Evolutionary conservation across 345 rosid species (phyloP).

Genomic region (Hirschfeldia incana): DNA sequence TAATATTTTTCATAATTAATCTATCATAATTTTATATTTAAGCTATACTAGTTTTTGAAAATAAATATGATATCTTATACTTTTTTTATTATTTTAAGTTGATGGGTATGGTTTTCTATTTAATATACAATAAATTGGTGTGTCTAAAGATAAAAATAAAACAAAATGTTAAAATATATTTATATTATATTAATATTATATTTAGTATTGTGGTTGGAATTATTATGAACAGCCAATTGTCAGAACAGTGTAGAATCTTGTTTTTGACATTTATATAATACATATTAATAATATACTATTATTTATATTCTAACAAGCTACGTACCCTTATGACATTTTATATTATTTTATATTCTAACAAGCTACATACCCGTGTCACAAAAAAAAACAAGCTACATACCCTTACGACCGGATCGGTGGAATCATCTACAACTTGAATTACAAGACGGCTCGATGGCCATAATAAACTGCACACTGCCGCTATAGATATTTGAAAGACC

Average conservation of each 20-base stretch:
- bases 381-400: too few relatives aligned
- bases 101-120: too few relatives aligned
- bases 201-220: neutral
- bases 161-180: too few relatives aligned
- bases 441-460: constrained; percentile 59
- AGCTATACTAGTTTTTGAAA: neutral
- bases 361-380: neutral
- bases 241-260: neutral
- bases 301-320: too few relatives aligned
- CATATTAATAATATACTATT: too few relatives aligned
- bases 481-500: constrained; percentile 63
- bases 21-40: neutral
- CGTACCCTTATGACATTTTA: too few relatives aligned
- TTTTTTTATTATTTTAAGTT: too few relatives aligned
- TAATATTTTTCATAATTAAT: too few relatives aligned
- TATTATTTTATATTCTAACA: neutral
- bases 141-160: neutral
- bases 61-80: too few relatives aligned
- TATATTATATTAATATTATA: too few relatives aligned
- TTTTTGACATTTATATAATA: too few relatives aligned
- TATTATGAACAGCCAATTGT: neutral
- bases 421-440: constrained; percentile 66
- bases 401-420: constrained; percentile 58
- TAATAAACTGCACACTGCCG: constrained; percentile 57
- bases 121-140: neutral